Evolutionary conservation across 2,329 filamentous ascomycete genomes (phyloP).

Genomic region (Teratosphaeria pseudoeucalypti): DNA sequence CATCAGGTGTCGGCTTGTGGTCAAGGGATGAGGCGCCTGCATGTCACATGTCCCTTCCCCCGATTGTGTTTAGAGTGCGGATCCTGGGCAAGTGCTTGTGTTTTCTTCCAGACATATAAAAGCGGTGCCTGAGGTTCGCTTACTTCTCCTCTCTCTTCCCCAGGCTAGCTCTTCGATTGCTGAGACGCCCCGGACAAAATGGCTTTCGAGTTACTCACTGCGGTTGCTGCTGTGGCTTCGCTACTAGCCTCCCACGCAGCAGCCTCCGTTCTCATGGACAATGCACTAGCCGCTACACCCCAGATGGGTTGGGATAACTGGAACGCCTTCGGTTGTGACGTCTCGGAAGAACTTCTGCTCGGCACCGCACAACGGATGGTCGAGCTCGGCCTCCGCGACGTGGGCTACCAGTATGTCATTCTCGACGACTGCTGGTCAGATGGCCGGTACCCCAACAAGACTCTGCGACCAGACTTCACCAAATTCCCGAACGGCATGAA

Average conservation of each 20-base stretch:
- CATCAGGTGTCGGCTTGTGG: not conserved
- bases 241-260: not conserved
- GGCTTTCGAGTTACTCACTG: not conserved
- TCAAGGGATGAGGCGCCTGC: not conserved
- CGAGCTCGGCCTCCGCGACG: constrained; percentile 36
- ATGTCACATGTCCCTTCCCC: not conserved
- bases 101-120: too few species aligned
- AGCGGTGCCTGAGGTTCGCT: not conserved
- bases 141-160: not conserved
- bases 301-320: constrained; percentile 3
- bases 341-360: constrained; percentile 37
- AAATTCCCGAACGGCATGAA: constrained; percentile 40
- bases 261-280: not conserved
- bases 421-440: constrained; percentile 45
- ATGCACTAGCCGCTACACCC: constrained; percentile 1
- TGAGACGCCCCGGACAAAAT: not conserved
- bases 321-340: constrained; percentile 36
- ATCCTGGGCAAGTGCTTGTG: too few species aligned
- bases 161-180: not conserved
- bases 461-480: constrained; percentile 30
- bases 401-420: constrained; percentile 42
- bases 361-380: constrained; percentile 34
- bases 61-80: not conserved
- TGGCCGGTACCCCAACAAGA: constrained; percentile 35
- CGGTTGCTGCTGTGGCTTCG: not conserved